Percentiles rank a stretch among this genome's conserved stretches.
These are phyloP conservation scores for Aureobasidium mangrovei DNA, from an alignment of 2,329 filamentous ascomycete genomes.

Conservation along the genomic window DNA sequence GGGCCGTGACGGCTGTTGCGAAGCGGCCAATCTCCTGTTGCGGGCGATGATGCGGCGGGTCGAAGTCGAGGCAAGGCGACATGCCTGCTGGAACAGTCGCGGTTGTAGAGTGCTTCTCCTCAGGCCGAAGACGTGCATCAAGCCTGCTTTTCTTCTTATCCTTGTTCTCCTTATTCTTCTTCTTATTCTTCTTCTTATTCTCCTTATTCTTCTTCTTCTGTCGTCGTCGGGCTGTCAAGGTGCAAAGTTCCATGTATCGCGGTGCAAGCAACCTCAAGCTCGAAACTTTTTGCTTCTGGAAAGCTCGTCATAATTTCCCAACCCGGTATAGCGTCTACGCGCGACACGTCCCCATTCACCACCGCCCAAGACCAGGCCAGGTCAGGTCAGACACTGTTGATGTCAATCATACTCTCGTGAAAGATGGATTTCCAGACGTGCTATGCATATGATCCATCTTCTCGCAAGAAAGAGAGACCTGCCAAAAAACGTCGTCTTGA, in stretches of 20 bases:
- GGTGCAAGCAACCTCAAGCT: background rate
- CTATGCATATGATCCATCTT: slow-evolving; percentile 35
- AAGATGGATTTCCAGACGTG: slow-evolving; percentile 42
- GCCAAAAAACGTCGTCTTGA: slow-evolving; percentile 33
- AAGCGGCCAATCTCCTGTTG: background rate
- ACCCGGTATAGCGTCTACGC: background rate
- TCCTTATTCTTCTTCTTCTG: no score
- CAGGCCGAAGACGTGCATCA: slow-evolving; percentile 17
- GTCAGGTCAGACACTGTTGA: no score
- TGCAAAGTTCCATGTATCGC: no score
- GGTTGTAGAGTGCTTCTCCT: slow-evolving; percentile 15
- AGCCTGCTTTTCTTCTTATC: background rate
- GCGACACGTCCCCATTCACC: background rate
- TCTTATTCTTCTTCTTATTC: no score
- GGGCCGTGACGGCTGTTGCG: background rate
- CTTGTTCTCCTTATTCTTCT: no score
- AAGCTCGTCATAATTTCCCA: slow-evolving; percentile 4
- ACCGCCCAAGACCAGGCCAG: no score
- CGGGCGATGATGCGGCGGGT: slow-evolving; percentile 5
- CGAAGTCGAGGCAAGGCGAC: slow-evolving; percentile 15
- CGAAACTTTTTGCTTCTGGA: slow-evolving; percentile 11
- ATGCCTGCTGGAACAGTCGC: slow-evolving; percentile 18
- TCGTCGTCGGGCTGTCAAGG: no score
- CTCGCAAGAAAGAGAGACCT: slow-evolving; percentile 26
- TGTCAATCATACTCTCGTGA: no score